phyloP scores from a whole-genome alignment of 345 rosid genomes.

The Sisymbrium irio region DNA sequence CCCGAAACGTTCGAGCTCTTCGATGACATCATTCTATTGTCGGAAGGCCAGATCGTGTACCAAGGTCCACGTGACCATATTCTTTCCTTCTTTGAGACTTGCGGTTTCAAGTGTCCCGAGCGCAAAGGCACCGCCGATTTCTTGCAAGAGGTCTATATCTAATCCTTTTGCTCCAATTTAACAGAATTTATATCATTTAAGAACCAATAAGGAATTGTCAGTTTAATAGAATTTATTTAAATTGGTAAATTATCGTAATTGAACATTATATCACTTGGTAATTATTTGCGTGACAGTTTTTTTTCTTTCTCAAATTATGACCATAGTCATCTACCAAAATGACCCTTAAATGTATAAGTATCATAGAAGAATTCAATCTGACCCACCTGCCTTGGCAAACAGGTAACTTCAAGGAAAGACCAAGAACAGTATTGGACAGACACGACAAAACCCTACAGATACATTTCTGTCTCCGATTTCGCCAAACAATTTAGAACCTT shows the following conservation, averaged over 20 bases:
- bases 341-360: too few species aligned
- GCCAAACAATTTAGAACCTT: slow-evolving; percentile 55
- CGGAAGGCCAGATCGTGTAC: slow-evolving; percentile 83
- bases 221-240: not conserved
- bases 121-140: slow-evolving; percentile 91
- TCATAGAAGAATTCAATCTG: not conserved
- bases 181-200: not conserved
- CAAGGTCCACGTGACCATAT: slow-evolving; percentile 77
- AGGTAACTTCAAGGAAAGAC: slow-evolving; percentile 92
- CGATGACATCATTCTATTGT: slow-evolving; percentile 72
- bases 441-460: slow-evolving; percentile 56
- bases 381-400: slow-evolving; percentile 24
- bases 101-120: slow-evolving; percentile 79
- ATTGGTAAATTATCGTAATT: too few species aligned
- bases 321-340: too few species aligned
- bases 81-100: slow-evolving; percentile 60
- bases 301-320: too few species aligned
- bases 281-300: too few species aligned
- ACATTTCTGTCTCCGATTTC: slow-evolving; percentile 58
- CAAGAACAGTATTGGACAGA: slow-evolving; percentile 89
- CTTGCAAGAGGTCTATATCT: slow-evolving; percentile 69
- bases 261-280: too few species aligned
- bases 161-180: not conserved
- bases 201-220: not conserved
- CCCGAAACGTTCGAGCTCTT: slow-evolving; percentile 90